Conservation (phyloP, 352 stramenopile genomes). For the Globisporangium uncinulatum region DNA sequence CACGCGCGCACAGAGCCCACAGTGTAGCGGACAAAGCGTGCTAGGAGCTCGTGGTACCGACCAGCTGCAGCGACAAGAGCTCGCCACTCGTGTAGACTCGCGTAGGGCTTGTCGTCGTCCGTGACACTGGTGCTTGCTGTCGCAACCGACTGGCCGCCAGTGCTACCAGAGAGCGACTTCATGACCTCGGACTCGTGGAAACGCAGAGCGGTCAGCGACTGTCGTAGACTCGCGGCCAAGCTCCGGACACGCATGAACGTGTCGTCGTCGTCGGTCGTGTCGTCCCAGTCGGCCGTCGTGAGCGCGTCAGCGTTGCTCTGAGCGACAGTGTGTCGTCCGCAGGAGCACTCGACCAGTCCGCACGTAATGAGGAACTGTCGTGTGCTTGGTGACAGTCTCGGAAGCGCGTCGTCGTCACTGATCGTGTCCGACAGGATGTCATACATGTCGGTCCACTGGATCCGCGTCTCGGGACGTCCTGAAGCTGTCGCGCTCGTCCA, state of each 20-base stretch:
- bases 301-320: not conserved
- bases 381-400: not conserved
- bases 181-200: constrained; percentile 16
- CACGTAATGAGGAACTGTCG: constrained; percentile 6
- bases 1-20: not conserved
- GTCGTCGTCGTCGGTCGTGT: not conserved
- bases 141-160: not conserved
- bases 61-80: constrained; percentile 25
- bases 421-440: constrained; percentile 7
- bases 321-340: not conserved
- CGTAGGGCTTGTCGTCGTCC: constrained; percentile 2
- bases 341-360: constrained; percentile 4
- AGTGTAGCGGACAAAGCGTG: constrained; percentile 13
- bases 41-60: constrained; percentile 24
- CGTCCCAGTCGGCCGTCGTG: not conserved
- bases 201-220: constrained; percentile 12
- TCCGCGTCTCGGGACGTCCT: not conserved
- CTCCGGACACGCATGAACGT: not conserved
- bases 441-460: constrained; percentile 12
- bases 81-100: constrained; percentile 21
- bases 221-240: constrained; percentile 1
- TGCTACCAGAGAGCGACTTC: constrained; percentile 3
- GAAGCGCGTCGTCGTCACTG: constrained; percentile 1
- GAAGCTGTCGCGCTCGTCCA: not conserved
- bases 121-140: not conserved